phyloP scores from a whole-genome alignment of 495 filamentous ascomycete species.

The Darksidea phi region DNA sequence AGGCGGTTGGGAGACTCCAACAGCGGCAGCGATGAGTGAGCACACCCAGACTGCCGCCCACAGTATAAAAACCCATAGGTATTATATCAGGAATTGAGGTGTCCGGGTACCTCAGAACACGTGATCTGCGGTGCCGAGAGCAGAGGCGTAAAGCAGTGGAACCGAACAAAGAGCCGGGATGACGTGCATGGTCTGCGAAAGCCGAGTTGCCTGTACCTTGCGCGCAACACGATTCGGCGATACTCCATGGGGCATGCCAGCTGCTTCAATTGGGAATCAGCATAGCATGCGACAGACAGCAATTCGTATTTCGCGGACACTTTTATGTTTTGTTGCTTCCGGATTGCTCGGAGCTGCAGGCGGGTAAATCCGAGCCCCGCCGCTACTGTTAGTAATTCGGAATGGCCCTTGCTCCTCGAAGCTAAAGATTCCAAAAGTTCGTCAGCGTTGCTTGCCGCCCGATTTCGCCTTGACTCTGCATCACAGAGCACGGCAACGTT shows the following conservation, averaged over 20 bases:
- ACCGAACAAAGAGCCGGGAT: background rate
- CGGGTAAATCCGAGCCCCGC: background rate
- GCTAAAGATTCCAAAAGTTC: background rate
- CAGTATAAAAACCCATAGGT: no score
- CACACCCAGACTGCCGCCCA: no score
- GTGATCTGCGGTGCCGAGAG: background rate
- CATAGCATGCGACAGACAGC: background rate
- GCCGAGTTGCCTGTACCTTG: background rate
- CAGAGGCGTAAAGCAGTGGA: background rate
- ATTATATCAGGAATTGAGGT: no score
- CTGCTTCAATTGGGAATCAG: background rate
- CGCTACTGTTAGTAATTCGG: background rate
- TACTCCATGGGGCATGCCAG: background rate
- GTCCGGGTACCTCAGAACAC: background rate
- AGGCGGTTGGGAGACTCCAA: no score
- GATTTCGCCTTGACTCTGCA: conserved; percentile 16
- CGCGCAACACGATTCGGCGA: background rate
- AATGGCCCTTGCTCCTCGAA: background rate
- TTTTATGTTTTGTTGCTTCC: background rate
- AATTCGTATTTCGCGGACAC: background rate
- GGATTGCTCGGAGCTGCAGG: background rate
- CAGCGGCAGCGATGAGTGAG: no score
- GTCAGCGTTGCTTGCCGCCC: background rate
- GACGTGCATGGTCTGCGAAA: background rate
- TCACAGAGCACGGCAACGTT: conserved; percentile 12